Evolutionary conservation across 345 rosid genomes (phyloP), one percentile per base, ranked within the genome.

Genomic region (Salix caprea): DNA sequence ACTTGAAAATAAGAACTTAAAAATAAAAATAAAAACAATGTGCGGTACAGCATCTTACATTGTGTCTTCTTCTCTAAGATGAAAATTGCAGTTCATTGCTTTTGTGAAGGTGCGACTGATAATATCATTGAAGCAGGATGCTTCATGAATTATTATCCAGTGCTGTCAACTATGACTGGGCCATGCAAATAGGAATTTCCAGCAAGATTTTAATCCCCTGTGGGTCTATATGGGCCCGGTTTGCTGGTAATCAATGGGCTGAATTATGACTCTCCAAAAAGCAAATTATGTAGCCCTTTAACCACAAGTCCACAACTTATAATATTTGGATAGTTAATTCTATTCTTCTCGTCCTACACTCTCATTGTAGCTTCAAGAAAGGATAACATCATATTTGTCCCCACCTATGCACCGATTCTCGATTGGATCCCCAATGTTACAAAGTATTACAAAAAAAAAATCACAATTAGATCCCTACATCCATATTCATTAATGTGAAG

Each of bases 201-300:
- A 34, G 54, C 66, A 4, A 16, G 10, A 10, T 18, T 13, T 40
- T 12, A 60, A 13, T 24, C 70, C 40, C 8, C 8, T 65, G 69
- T 10, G 44, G 77, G 46, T n/a, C 72, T 19, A 34, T 1, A 28
- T 61, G 79, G 62, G 44, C 69, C 78, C 56, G 1, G 37, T 28
- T 76, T 4, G 4, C 52, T 14, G 24, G n/a, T 1, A 42, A 74
- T 74, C 60, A 48, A 44, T 70, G 74, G 74, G 64, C 79, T 64
- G 2, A 13, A 46, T 30, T 18, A 30, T 62, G 48, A 76, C 58
- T 11, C 23, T 18, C n/a, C 23, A 34, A 4, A 13, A 4, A 1
- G 42, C 64, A 6, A 28, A 69, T 69, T 44, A 42, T 69, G 26
- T 19, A 60, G 72, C 67, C 56, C 79, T 28, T 21, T 69, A 2